A percentile compares a stretch with the other conserved stretches of the same genome.
phyloP scores from a whole-genome alignment of 2,329 filamentous ascomycete species.

The Botrytis fabae region DNA sequence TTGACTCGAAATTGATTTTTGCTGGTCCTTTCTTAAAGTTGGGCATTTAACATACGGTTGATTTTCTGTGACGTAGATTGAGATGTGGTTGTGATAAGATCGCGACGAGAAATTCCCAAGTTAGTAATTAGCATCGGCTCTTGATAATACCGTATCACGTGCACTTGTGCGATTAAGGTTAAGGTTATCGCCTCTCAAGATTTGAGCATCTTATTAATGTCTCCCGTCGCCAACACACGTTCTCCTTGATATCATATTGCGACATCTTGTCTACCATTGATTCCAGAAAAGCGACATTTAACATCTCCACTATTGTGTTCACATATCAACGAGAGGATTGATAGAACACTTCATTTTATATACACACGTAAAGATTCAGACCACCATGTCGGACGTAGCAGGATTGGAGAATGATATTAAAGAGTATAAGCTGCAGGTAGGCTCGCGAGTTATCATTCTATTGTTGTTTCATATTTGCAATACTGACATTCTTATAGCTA shows the following conservation, averaged over 20 bases:
- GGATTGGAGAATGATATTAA: conserved; percentile 51
- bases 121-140: conserved; percentile 2
- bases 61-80: background rate
- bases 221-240: background rate
- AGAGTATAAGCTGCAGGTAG: conserved; percentile 60
- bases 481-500: conserved; percentile 53
- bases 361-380: background rate
- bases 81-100: conserved; percentile 7
- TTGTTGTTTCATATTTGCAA: background rate
- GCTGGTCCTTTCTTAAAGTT: background rate
- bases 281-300: background rate
- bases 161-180: background rate
- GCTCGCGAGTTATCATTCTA: conserved; percentile 15
- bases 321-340: background rate
- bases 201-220: background rate
- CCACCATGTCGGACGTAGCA: conserved; percentile 35
- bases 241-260: background rate
- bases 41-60: background rate
- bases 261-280: background rate
- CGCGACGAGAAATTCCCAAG: conserved; percentile 5
- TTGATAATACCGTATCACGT: conserved; percentile 11
- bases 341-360: background rate
- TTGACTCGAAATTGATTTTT: background rate
- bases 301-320: too few species aligned
- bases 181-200: conserved; percentile 11